These are phyloP conservation scores for Leccinum glutinopallens DNA, from an alignment of 1,284 basidiomycete species.

Conservation along the genomic window DNA sequence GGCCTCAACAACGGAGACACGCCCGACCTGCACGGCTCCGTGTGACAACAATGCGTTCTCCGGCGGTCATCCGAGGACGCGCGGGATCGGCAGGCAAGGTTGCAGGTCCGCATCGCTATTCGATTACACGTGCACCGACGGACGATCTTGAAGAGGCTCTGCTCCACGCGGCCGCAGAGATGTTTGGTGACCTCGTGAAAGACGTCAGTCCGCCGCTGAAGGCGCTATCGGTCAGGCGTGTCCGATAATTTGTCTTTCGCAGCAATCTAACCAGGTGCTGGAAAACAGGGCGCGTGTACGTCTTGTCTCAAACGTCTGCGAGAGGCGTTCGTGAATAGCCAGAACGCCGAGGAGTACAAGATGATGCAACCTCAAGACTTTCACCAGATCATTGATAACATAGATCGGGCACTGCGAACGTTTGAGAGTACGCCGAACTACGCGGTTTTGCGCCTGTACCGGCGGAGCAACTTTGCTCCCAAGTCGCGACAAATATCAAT, in stretches of 20 bases:
- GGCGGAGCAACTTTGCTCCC: conserved; percentile 51
- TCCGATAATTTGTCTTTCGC: conserved; percentile 2
- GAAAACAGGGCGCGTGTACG: conserved; percentile 57
- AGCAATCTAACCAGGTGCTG: conserved; percentile 4
- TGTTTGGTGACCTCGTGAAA: conserved; percentile 85
- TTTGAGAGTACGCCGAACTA: conserved; percentile 86
- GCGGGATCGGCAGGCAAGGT: conserved; percentile 15
- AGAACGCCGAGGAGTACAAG: conserved; percentile 25
- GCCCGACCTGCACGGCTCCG: conserved; percentile 52
- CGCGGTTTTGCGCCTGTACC: conserved; percentile 77
- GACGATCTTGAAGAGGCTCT: conserved; percentile 59
- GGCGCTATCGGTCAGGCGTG: conserved; percentile 65
- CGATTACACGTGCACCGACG: conserved; percentile 18
- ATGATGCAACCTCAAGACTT: conserved; percentile 59
- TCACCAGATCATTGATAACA: conserved; percentile 58
- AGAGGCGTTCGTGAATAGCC: conserved; percentile 57
- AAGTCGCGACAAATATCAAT: conserved; percentile 37
- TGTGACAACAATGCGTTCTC: conserved; percentile 26
- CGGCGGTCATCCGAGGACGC: conserved; percentile 28
- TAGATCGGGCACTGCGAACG: conserved; percentile 67
- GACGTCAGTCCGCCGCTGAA: conserved; percentile 81
- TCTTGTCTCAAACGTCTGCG: conserved; percentile 61
- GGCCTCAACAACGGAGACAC: conserved; percentile 45
- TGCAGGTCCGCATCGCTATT: conserved; percentile 19
- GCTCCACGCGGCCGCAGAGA: conserved; percentile 66